Conservation (phyloP, 1,139 yeast species). For the Lodderomyces margitis region DNA sequence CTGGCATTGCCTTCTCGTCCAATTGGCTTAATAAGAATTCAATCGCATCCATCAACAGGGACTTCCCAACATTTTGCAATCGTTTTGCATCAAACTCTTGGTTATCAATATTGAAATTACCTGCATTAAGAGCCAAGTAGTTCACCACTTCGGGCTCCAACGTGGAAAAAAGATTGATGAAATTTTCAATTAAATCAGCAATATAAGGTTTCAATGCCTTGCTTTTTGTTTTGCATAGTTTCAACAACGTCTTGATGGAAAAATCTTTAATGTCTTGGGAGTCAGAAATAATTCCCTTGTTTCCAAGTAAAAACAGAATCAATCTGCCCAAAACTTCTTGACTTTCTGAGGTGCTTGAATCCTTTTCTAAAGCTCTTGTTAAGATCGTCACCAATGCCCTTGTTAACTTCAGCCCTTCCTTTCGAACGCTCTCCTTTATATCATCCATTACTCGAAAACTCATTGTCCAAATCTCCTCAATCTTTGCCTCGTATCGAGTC, state of each 20-base stretch:
- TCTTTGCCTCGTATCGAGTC: constrained; percentile 48
- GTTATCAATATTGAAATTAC: constrained; percentile 72
- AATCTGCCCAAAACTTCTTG: constrained; percentile 43
- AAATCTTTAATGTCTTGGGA: constrained; percentile 82
- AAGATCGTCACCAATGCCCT: constrained; percentile 64
- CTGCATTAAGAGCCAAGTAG: constrained; percentile 84
- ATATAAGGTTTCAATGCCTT: constrained; percentile 63
- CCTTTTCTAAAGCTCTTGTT: constrained; percentile 52
- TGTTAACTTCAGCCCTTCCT: constrained; percentile 72
- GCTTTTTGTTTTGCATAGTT: constrained; percentile 64
- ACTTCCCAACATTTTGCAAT: constrained; percentile 66
- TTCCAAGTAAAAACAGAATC: constrained; percentile 78
- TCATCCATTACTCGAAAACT: constrained; percentile 91
- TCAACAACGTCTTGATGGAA: constrained; percentile 70
- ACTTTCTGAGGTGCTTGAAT: constrained; percentile 10
- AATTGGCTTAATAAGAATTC: constrained; percentile 64
- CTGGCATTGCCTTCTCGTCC: constrained; percentile 52
- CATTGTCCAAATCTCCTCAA: constrained; percentile 82
- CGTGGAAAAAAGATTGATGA: constrained; percentile 74
- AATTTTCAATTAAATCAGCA: constrained; percentile 65
- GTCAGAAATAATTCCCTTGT: constrained; percentile 76
- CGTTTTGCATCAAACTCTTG: constrained; percentile 78
- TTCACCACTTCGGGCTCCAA: constrained; percentile 90
- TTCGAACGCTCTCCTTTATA: constrained; percentile 88
- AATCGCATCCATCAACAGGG: constrained; percentile 89